Conservation (phyloP, 73 alveolate species). For the Tetrahymena thermophila region DNA sequence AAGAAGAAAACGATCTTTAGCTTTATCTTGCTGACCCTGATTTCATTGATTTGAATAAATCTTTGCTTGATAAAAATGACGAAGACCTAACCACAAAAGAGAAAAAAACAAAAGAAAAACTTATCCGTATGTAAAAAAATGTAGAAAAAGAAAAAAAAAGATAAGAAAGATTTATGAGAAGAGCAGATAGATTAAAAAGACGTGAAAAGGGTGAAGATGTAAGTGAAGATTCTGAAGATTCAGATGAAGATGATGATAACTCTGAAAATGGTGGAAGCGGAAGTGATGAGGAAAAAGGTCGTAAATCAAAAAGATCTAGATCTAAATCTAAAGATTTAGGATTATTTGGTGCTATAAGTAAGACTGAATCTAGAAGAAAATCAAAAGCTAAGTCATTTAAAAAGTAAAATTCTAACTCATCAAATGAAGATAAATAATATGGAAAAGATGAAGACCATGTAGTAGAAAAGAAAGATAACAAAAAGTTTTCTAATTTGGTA, state of each 20-base stretch:
- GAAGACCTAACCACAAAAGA: neutral
- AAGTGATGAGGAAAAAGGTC: neutral
- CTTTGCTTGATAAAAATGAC: neutral
- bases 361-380: neutral
- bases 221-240: neutral
- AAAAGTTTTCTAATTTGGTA: neutral
- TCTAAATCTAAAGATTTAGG: neutral
- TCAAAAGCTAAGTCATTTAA: neutral
- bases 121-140: neutral
- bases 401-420: neutral
- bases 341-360: neutral
- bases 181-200: neutral
- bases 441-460: neutral
- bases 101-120: neutral
- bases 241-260: neutral
- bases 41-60: neutral
- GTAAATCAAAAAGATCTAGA: neutral
- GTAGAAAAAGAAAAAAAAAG: neutral
- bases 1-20: neutral
- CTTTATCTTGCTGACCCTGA: neutral
- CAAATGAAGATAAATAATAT: neutral
- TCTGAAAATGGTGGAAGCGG: neutral
- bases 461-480: neutral
- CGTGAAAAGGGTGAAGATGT: neutral
- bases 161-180: neutral